Conservation (phyloP, 1,284 basidiomycete genomes). For the Leccinum angustisporum region DNA sequence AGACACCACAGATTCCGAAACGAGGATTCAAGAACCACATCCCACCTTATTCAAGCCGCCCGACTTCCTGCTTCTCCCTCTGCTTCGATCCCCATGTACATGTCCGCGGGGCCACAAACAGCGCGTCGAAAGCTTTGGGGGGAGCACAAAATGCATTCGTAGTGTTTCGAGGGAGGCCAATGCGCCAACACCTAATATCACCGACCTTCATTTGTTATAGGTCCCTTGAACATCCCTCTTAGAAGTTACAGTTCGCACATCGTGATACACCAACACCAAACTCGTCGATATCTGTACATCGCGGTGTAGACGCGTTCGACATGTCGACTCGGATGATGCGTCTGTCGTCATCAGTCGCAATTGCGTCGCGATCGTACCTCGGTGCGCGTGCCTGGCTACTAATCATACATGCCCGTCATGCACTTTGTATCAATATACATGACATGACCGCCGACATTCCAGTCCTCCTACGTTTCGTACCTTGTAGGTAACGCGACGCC, state of each 20-base stretch:
- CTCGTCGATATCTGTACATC: too few species aligned
- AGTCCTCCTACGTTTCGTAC: neutral
- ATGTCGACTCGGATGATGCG: neutral
- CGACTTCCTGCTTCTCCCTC: neutral
- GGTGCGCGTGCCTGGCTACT: neutral
- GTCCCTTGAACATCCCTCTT: neutral
- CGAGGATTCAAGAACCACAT: neutral
- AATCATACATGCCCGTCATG: neutral
- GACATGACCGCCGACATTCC: neutral
- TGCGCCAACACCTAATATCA: neutral
- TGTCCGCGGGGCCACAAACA: constrained; percentile 8
- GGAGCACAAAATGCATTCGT: neutral
- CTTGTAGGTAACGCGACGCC: too few species aligned
- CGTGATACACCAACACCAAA: too few species aligned
- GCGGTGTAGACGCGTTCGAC: neutral
- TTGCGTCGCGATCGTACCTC: neutral
- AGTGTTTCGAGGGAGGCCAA: neutral
- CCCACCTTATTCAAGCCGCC: neutral
- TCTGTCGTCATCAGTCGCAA: neutral
- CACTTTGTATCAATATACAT: neutral
- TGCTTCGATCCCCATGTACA: constrained; percentile 5
- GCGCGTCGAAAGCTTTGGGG: neutral
- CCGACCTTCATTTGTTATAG: neutral
- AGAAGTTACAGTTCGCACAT: neutral
- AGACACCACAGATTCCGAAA: neutral